phyloP scores from a whole-genome alignment of 129 eudicot species.

The Flaveria bidentis region DNA sequence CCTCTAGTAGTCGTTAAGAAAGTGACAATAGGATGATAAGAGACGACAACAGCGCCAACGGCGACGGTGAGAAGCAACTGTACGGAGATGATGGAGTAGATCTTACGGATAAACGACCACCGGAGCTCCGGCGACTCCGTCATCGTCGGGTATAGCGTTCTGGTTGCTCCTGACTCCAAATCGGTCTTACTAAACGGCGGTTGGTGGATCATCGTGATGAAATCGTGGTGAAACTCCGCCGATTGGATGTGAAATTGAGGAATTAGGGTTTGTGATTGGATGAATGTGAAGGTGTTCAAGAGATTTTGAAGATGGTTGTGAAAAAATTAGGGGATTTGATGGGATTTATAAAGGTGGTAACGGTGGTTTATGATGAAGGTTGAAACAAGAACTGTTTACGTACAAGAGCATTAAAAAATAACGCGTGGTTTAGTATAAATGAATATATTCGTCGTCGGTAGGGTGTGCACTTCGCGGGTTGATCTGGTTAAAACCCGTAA shows the following conservation, averaged over 20 bases:
- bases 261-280: constrained; percentile 5
- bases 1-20: constrained; percentile 56
- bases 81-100: constrained; percentile 59
- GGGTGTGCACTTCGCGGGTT: too few relatives aligned
- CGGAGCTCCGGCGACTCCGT: constrained; percentile 69
- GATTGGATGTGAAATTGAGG: neutral
- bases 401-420: too few relatives aligned
- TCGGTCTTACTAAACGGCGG: constrained; percentile 52
- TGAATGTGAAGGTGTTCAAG: neutral
- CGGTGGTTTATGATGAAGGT: neutral
- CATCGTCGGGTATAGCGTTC: constrained; percentile 65
- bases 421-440: too few relatives aligned
- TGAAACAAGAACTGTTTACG: too few relatives aligned
- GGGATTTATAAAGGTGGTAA: neutral
- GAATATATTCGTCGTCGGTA: too few relatives aligned
- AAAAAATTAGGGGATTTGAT: neutral
- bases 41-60: constrained; percentile 65
- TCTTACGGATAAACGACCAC: constrained; percentile 77
- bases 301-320: neutral
- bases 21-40: constrained; percentile 43
- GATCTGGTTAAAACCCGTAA: too few relatives aligned
- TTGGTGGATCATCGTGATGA: constrained; percentile 46
- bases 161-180: constrained; percentile 48
- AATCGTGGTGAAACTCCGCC: too few relatives aligned
- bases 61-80: constrained; percentile 77